Conservation (phyloP, 192 early-diverging fungal species). For the Coemansia reversa region DNA sequence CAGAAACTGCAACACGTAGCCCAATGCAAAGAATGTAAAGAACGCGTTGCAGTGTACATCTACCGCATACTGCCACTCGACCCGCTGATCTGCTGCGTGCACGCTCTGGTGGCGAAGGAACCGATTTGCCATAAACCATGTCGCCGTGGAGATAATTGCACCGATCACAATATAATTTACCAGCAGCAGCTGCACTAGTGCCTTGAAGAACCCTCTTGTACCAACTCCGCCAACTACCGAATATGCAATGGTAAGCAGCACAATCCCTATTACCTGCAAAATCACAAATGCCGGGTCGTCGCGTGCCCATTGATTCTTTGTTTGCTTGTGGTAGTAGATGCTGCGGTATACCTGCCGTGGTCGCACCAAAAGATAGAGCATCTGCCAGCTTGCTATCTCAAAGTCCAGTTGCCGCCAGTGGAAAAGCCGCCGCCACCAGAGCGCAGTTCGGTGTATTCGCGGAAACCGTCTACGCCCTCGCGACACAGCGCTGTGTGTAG, state of each 20-base stretch:
- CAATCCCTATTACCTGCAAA: conserved; percentile 64
- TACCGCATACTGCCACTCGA: conserved; percentile 96
- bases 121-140: conserved; percentile 68
- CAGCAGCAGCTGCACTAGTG: conserved; percentile 37
- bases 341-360: conserved; percentile 71
- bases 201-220: conserved; percentile 26
- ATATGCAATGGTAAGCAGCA: conserved; percentile 21
- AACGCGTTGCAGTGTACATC: conserved; percentile 98
- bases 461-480: conserved; percentile 32
- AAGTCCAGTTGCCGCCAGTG: conserved; percentile 52
- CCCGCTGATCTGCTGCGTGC: conserved; percentile 80
- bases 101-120: conserved; percentile 74
- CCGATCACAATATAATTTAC: conserved; percentile 38
- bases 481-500: conserved; percentile 18
- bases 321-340: conserved; percentile 97
- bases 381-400: conserved; percentile 51
- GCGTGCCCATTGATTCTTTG: conserved; percentile 97
- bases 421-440: conserved; percentile 40
- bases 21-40: conserved; percentile 80
- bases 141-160: conserved; percentile 19
- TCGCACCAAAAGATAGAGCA: conserved; percentile 48
- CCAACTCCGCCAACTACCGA: conserved; percentile 43
- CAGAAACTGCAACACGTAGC: conserved; percentile 92
- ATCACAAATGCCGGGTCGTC: conserved; percentile 96
- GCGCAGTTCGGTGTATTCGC: conserved; percentile 44